phyloP scores from a whole-genome alignment of 2,329 filamentous ascomycete genomes.

The Ilyonectria robusta region DNA sequence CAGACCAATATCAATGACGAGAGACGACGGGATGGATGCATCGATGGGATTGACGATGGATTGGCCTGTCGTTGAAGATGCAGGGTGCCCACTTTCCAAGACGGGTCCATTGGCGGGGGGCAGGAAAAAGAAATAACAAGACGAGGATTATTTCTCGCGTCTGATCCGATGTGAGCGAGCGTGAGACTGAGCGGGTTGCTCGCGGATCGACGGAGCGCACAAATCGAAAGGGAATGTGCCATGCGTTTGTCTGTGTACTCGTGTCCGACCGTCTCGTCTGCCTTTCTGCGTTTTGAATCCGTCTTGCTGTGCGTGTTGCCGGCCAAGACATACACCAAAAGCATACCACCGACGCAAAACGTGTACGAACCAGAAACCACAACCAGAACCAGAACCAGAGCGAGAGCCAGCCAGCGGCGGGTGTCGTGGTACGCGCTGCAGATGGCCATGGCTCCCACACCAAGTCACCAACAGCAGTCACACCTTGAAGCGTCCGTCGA shows the following conservation, averaged over 20 bases:
- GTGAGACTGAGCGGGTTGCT: slow-evolving; percentile 6
- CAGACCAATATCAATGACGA: slow-evolving; percentile 15
- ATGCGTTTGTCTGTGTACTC: neutral
- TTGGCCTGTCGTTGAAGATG: slow-evolving; percentile 10
- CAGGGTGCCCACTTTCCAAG: slow-evolving; percentile 12
- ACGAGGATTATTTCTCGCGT: slow-evolving; percentile 1
- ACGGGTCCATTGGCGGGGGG: slow-evolving; percentile 3
- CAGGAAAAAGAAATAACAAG: slow-evolving; percentile 6
- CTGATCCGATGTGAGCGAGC: slow-evolving; percentile 8
- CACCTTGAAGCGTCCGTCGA: slow-evolving; percentile 5
- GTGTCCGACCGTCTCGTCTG: neutral
- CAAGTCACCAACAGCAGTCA: neutral
- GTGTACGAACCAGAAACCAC: neutral
- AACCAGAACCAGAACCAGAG: neutral
- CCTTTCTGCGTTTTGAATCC: neutral
- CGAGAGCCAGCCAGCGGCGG: neutral
- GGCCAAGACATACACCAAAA: no score
- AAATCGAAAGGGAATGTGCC: slow-evolving; percentile 5
- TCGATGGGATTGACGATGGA: neutral
- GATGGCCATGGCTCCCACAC: neutral
- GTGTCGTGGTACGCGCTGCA: neutral
- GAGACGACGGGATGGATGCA: slow-evolving; percentile 8
- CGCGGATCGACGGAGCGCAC: neutral
- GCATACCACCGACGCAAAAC: no score
- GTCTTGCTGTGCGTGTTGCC: neutral